A percentile compares a stretch with the other conserved stretches of the same genome.
These are phyloP conservation scores for Aspergillus homomorphus DNA, from an alignment of 495 filamentous ascomycete species.

Conservation along the genomic window DNA sequence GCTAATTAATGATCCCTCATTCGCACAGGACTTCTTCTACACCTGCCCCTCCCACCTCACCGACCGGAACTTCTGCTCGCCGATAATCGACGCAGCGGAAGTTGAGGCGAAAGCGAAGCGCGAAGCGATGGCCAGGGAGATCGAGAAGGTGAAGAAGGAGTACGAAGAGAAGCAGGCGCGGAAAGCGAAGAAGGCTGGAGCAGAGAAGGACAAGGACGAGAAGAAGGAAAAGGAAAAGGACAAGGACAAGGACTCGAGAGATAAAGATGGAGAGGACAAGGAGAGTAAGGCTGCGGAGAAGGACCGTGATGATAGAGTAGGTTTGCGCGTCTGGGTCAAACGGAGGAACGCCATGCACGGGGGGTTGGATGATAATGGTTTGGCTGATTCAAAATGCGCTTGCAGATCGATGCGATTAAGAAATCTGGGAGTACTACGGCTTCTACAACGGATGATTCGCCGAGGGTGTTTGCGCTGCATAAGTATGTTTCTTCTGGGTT, in stretches of 20 bases:
- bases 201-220: conserved; percentile 46
- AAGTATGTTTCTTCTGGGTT: conserved; percentile 50
- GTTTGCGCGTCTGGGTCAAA: background rate
- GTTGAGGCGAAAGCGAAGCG: conserved; percentile 63
- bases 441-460: conserved; percentile 43
- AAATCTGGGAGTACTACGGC: conserved; percentile 23
- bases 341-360: background rate
- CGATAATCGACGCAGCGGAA: conserved; percentile 74
- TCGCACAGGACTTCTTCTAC: conserved; percentile 89
- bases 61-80: conserved; percentile 76
- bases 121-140: conserved; percentile 66
- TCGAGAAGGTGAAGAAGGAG: conserved; percentile 66
- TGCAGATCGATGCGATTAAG: conserved; percentile 39
- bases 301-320: conserved; percentile 55
- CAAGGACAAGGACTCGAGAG: conserved; percentile 31
- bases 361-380: background rate
- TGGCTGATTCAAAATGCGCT: background rate
- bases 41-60: conserved; percentile 81
- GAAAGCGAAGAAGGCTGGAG: conserved; percentile 40
- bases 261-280: conserved; percentile 40
- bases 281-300: conserved; percentile 39
- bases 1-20: background rate
- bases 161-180: conserved; percentile 43
- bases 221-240: conserved; percentile 45
- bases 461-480: conserved; percentile 81